Percentiles rank a stretch among this genome's conserved stretches.
phyloP scores from a whole-genome alignment of 1,139 yeast genomes.

The Yamadazyma membranifaciens region DNA sequence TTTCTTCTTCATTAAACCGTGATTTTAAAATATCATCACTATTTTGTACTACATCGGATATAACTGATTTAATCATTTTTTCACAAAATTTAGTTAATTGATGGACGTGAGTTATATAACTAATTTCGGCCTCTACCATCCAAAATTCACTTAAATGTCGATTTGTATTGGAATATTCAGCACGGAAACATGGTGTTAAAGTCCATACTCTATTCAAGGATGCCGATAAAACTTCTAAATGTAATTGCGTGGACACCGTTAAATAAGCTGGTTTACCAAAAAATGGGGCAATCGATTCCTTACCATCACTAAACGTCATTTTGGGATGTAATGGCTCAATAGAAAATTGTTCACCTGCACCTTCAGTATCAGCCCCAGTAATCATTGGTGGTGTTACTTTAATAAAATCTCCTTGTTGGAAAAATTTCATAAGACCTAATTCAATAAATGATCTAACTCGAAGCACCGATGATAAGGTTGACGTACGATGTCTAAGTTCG shows the following conservation, averaged over 20 bases:
- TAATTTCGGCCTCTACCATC: conserved; percentile 94
- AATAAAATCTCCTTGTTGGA: conserved; percentile 50
- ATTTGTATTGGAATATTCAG: conserved; percentile 87
- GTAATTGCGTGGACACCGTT: conserved; percentile 91
- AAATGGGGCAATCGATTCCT: conserved; percentile 35
- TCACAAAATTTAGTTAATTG: conserved; percentile 71
- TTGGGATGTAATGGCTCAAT: conserved; percentile 36
- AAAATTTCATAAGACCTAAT: conserved; percentile 51
- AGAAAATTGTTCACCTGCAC: conserved; percentile 88
- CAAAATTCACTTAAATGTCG: conserved; percentile 94
- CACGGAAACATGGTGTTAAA: conserved; percentile 87
- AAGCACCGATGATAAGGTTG: conserved; percentile 61
- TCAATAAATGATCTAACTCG: conserved; percentile 74
- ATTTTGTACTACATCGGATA: conserved; percentile 34
- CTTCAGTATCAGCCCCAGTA: conserved; percentile 94
- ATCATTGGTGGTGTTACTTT: conserved; percentile 85
- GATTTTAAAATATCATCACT: conserved; percentile 43
- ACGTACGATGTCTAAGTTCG: conserved; percentile 75
- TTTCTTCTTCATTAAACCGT: conserved; percentile 35
- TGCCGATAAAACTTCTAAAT: conserved; percentile 75
- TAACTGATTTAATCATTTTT: conserved; percentile 59
- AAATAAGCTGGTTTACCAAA: conserved; percentile 69
- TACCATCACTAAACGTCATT: conserved; percentile 13
- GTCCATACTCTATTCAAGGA: conserved; percentile 87
- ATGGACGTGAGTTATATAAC: conserved; percentile 56